Evolutionary conservation across 2,329 filamentous ascomycete genomes (phyloP), one percentile per base, ranked within the genome.

Genomic region (Harringtonia aguacate): DNA sequence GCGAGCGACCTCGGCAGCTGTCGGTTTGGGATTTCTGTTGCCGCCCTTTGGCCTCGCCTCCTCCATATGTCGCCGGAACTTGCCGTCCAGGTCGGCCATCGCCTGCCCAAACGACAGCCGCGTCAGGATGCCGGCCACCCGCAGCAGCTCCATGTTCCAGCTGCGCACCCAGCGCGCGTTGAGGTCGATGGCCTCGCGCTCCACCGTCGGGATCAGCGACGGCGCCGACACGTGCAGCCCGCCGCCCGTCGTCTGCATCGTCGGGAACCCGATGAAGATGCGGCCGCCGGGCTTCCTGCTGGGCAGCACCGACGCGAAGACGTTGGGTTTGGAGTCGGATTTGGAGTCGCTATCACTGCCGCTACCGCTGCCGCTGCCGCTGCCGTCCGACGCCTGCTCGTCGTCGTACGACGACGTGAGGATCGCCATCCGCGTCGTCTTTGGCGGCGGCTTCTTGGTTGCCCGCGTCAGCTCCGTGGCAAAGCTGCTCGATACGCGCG

Each of bases 221-320:
- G 89, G 92, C 0, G 92, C 92, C 13, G 90, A 97, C 27, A 98
- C 84, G 61, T 98, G 92, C 58, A 94, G 84, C 15, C 90, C 85
- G 24, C 90, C 80, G 44, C 90, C 92, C 0, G 94, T 98, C 0
- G 92, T 98, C 65, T 98, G 92, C 53, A 90, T 89, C 2, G 92
- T 98, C 4, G 92, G 90, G 57, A 98, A 98, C 0, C 92, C 92
- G 56, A 98, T 98, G 56, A 97, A 98, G 44, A 98, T 85, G 43
- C 86, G 81, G 8, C 92, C 92, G 9, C 78, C 77, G 0, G 76
- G 75, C 53, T 86, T 85, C 60, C 88, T 94, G 46, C 77, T 87
- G 3, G 92, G 92, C 6, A 97, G 65, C 1, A 98, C 89, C 2
- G 89, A 92, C 2, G 84, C 77, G 60, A 98, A 95, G 8, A 98